Conservation (phyloP, 257 asterid species). For the Fraxinus pennsylvanica region DNA sequence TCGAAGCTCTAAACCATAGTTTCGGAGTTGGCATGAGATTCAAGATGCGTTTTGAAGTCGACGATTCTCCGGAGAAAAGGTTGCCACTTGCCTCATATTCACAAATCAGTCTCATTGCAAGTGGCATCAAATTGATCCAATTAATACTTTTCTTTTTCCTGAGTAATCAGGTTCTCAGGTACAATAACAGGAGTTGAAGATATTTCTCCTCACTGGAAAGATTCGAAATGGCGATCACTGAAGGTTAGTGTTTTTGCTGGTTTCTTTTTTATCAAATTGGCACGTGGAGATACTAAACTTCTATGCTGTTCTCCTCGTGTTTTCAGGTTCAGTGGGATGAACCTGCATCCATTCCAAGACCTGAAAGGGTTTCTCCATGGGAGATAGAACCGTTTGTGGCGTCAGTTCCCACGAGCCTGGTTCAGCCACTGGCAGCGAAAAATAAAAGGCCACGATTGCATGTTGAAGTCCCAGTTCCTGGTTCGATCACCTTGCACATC, state of each 20-base stretch:
- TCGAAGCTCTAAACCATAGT: constrained; percentile 40
- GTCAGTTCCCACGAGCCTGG: not conserved
- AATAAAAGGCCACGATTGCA: constrained; percentile 56
- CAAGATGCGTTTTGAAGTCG: constrained; percentile 56
- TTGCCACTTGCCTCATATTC: constrained; percentile 7
- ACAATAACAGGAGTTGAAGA: constrained; percentile 52
- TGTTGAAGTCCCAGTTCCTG: constrained; percentile 48
- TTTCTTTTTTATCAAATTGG: not conserved
- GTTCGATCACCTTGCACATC: constrained; percentile 30
- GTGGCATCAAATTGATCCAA: constrained; percentile 1
- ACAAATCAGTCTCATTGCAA: too few relatives aligned
- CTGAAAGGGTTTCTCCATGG: constrained; percentile 64
- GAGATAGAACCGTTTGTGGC: constrained; percentile 46
- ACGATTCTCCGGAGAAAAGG: constrained; percentile 58
- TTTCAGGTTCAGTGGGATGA: constrained; percentile 65
- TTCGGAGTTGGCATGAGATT: constrained; percentile 60
- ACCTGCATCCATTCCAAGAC: constrained; percentile 42
- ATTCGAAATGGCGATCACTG: constrained; percentile 51
- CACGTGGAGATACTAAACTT: not conserved
- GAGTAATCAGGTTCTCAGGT: constrained; percentile 40
- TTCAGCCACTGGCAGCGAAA: constrained; percentile 38
- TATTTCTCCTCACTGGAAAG: constrained; percentile 41
- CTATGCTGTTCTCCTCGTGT: not conserved
- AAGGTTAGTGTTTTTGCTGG: constrained; percentile 30
- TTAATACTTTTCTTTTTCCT: not conserved